Conservation (phyloP, 306 rosid genomes). For the Prunus dulcis region DNA sequence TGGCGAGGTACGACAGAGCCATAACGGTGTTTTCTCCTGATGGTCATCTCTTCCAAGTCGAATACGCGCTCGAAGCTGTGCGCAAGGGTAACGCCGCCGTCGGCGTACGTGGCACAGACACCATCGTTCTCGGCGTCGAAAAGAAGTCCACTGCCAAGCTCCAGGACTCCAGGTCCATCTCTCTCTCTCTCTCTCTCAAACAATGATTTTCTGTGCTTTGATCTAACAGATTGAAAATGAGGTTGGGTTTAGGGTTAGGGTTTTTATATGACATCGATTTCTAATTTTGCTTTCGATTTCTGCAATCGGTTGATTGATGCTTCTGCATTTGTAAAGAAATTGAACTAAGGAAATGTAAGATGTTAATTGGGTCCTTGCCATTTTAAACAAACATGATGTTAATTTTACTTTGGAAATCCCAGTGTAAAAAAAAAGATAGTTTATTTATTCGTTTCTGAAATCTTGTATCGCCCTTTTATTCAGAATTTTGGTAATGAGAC, state of each 20-base stretch:
- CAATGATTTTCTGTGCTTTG: neutral
- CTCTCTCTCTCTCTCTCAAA: neutral
- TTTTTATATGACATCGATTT: neutral
- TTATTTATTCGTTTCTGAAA: neutral
- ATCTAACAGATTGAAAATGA: neutral
- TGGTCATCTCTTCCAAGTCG: constrained; percentile 95
- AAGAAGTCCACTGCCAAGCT: constrained; percentile 94
- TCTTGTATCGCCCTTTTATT: neutral
- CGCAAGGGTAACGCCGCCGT: constrained; percentile 99
- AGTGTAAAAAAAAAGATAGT: neutral
- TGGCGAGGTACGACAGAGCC: constrained; percentile 99
- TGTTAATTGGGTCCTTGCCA: neutral
- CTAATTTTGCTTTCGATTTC: neutral
- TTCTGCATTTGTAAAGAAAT: too few relatives aligned
- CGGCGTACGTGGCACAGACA: constrained; percentile 96
- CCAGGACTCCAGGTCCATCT: constrained; percentile 74
- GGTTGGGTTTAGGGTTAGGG: constrained; percentile 19
- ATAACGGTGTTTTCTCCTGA: constrained; percentile 97
- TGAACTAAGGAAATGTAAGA: neutral
- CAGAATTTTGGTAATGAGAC: neutral
- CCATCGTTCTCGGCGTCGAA: constrained; percentile 96
- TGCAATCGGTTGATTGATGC: too few relatives aligned
- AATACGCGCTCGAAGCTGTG: constrained; percentile 96
- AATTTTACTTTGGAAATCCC: neutral
- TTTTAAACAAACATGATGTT: neutral